Evolutionary conservation across 2,329 filamentous ascomycete genomes (phyloP), one percentile per base, ranked within the genome.

Genomic region (Neobulgaria alba): DNA sequence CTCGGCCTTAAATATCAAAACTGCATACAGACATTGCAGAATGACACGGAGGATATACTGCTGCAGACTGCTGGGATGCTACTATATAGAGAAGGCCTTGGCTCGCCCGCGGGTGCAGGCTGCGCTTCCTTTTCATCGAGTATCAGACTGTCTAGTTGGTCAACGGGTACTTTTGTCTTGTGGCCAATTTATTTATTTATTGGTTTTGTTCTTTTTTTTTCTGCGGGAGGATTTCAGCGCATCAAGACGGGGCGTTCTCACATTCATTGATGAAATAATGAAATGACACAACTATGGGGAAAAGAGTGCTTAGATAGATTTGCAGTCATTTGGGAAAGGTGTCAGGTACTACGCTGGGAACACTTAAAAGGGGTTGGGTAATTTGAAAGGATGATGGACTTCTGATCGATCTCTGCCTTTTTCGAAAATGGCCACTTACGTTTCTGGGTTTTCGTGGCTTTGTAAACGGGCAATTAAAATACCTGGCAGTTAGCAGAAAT

Each of bases 241-340:
- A 48, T 46, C 40, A 45, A 43, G 33, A 43, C 21, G 26, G 40
- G 43, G 38, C 33, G 44, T 42, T 43, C 37, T 32, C 17, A 17
- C 12, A 33, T 19, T 29, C 38, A 30, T 31, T 29, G 20, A 41
- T 35, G 33, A 35, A 33, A 49, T 42, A 46, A 50, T 34, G 38
- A 47, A 44, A 41, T 29, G 33, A 42, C 33, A 35, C 41, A 34
- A 43, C 34, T 39, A 38, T 40, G 16, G 19, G 34, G 17, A 18
- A 37, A n/a, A 36, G 21, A 35, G 36, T 36, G 19, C 26, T 43
- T 50, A 50, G 48, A 50, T 35, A 48, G 45, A 50, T 45, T 50
- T 50, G 40, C 38, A 42, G 31, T 31, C 32, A 40, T 42, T 39
- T 26, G 33, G 37, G 36, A 39, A 37, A 15, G 39, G 41, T 36